Base-by-base conservation (phyloP, 495 filamentous ascomycete species). In the Poronia punctata region DNA sequence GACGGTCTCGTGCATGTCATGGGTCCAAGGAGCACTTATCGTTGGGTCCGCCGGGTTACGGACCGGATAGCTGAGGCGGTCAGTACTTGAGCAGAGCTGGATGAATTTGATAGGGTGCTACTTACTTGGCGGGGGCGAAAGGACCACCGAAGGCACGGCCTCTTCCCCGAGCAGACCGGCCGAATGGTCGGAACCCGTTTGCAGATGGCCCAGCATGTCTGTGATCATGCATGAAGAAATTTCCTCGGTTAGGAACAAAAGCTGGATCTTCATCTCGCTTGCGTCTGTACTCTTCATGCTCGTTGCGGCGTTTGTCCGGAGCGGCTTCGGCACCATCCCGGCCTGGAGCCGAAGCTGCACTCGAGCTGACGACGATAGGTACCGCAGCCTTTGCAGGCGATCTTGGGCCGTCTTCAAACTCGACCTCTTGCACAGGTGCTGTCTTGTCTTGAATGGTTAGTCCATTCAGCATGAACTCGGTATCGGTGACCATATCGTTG, bases 181-280 rank as follows among this genome's bases (percentile, higher is more conserved):
- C 75, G 57, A 80, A 87, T 29, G 80, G 81, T 35, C 82, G 70
- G 48, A 86, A 86, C 26, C 82, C 82, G 56, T 89, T 92, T 18
- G 79, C 72, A 35, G 79, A 81, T 15, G 82, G 72, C 23, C 83
- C 83, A 22, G 77, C 71, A 36, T 85, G 79, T 44, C 89, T 76
- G 50, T 94, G 88, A 58, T 98, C 92, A 61, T 98, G 92, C 70
- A 97, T 80, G 69, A 96, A 98, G 70, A 98, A 98, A 38, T 80
- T 83, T 17, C 92, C 92, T 35, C 93, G 75, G 52, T 93, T 97
- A 38, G 92, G 92, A 23, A 97, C 88, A 61, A 95, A 94, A 21
- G 90, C 80, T 29, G 92, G 92, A 65, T 96, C 87, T 45, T 84
- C 80, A 54, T 90, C 88, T 47, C 85, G 76, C 58, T 83, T 83